Percentiles rank a stretch among this genome's conserved stretches.
These are phyloP conservation scores for Claviceps paspali DNA, from an alignment of 2,329 filamentous ascomycete species.

Conservation along the genomic window DNA sequence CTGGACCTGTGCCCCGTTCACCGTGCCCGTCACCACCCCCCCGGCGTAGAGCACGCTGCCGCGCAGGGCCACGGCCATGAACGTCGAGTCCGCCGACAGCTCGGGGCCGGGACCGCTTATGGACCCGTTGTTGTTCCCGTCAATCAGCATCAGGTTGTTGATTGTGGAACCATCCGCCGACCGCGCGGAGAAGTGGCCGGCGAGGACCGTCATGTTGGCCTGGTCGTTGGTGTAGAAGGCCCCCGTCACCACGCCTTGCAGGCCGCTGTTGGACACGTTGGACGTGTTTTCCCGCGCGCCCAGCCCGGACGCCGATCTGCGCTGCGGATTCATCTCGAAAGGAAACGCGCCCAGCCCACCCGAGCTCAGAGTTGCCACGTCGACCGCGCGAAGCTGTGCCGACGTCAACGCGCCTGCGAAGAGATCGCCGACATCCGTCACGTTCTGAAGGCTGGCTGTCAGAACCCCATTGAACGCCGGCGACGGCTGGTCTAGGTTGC, in stretches of 20 bases:
- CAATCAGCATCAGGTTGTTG: slow-evolving; percentile 69
- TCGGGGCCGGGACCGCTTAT: slow-evolving; percentile 55
- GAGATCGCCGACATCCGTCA: slow-evolving; percentile 48
- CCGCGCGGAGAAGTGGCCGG: slow-evolving; percentile 67
- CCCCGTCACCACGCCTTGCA: slow-evolving; percentile 60
- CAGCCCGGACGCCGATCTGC: slow-evolving; percentile 15
- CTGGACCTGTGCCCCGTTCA: slow-evolving; percentile 46
- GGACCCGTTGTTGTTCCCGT: slow-evolving; percentile 51
- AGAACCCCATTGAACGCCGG: slow-evolving; percentile 59
- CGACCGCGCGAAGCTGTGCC: slow-evolving; percentile 55
- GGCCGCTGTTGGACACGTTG: slow-evolving; percentile 20
- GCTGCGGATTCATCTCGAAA: slow-evolving; percentile 34
- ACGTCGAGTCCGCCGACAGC: slow-evolving; percentile 56
- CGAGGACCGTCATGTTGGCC: slow-evolving; percentile 74
- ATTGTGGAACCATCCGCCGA: slow-evolving; percentile 54
- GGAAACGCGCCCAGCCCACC: slow-evolving; percentile 39
- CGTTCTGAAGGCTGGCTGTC: slow-evolving; percentile 49
- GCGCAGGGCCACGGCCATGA: slow-evolving; percentile 54
- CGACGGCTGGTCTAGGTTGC: slow-evolving; percentile 53
- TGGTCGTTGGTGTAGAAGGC: slow-evolving; percentile 56
- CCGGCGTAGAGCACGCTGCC: slow-evolving; percentile 64
- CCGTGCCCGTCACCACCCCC: slow-evolving; percentile 58
- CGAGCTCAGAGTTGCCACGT: slow-evolving; percentile 50
- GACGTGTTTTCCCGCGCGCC: slow-evolving; percentile 31
- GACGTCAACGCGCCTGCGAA: slow-evolving; percentile 76